These are phyloP conservation scores for Kockovaella imperatae DNA, from an alignment of 768 basidiomycete genomes.

Conservation along the genomic window DNA sequence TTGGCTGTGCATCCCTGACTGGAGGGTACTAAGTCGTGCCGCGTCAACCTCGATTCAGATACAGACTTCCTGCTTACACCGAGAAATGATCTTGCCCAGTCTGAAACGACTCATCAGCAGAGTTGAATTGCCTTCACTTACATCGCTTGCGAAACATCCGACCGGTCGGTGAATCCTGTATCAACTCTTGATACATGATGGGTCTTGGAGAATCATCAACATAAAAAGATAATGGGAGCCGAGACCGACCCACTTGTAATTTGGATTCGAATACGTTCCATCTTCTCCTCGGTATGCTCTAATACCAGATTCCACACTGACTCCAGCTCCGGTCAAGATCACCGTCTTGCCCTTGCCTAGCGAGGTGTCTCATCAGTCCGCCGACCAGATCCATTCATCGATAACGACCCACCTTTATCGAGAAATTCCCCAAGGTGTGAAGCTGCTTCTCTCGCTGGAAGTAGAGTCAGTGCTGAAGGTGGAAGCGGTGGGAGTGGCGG, in stretches of 20 bases:
- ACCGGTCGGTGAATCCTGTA: conserved; percentile 64
- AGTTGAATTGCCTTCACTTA: conserved; percentile 9
- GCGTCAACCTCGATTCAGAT: conserved; percentile 55
- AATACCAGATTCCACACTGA: conserved; percentile 92
- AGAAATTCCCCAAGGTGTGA: conserved; percentile 52
- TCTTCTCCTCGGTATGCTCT: conserved; percentile 83
- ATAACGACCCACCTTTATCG: no score
- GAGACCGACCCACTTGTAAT: conserved; percentile 35
- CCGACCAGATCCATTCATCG: no score
- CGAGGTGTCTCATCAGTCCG: no score
- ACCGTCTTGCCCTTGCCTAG: conserved; percentile 55
- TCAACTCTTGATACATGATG: conserved; percentile 68
- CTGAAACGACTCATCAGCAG: conserved; percentile 7
- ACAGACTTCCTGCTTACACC: conserved; percentile 14
- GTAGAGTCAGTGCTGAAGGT: conserved; percentile 31
- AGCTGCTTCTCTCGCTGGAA: conserved; percentile 26
- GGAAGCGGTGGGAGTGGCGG: conserved; percentile 23
- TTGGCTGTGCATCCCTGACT: conserved; percentile 72
- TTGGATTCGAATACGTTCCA: conserved; percentile 50
- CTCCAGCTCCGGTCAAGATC: conserved; percentile 81
- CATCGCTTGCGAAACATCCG: conserved; percentile 70
- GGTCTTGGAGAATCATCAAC: no score
- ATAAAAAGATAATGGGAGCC: no score
- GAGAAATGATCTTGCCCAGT: conserved; percentile 55
- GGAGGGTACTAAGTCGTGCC: conserved; percentile 61